These are phyloP conservation scores for Aspergillus udagawae DNA, from an alignment of 2,329 filamentous ascomycete genomes.

Conservation along the genomic window DNA sequence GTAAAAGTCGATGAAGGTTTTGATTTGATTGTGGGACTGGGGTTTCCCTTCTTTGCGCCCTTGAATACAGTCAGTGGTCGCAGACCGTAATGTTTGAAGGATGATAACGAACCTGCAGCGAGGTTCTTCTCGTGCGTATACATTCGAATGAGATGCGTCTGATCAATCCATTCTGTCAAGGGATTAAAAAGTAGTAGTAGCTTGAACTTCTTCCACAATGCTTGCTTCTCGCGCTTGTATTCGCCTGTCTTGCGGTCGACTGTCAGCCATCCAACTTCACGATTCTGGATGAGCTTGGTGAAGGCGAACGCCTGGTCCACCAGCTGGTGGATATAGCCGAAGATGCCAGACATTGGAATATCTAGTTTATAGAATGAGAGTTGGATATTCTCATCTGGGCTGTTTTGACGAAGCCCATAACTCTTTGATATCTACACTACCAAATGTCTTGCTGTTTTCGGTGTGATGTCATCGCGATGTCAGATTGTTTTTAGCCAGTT, in stretches of 20 bases:
- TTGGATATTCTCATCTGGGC: background rate
- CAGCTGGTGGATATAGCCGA: background rate
- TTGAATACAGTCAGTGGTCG: background rate
- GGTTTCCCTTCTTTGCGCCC: slow-evolving; percentile 21
- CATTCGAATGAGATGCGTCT: slow-evolving; percentile 34
- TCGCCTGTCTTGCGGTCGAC: slow-evolving; percentile 32
- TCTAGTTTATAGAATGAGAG: background rate
- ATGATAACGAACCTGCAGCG: slow-evolving; percentile 20
- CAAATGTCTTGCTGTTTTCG: background rate
- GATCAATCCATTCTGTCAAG: slow-evolving; percentile 39
- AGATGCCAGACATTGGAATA: background rate
- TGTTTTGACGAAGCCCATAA: background rate
- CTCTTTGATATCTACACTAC: background rate
- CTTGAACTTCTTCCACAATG: slow-evolving; percentile 40
- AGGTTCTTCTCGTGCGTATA: slow-evolving; percentile 36
- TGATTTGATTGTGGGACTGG: slow-evolving; percentile 33
- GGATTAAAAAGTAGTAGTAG: slow-evolving; percentile 42
- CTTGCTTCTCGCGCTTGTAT: slow-evolving; percentile 38
- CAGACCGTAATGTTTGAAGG: no score
- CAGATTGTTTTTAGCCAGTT: background rate
- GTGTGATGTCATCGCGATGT: background rate
- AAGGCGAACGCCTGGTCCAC: background rate
- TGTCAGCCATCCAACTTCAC: slow-evolving; percentile 30
- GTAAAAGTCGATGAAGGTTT: slow-evolving; percentile 23
- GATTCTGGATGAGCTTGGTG: slow-evolving; percentile 18